Conservation (phyloP, 2,329 filamentous ascomycete species). For the Fusarium humuli region DNA sequence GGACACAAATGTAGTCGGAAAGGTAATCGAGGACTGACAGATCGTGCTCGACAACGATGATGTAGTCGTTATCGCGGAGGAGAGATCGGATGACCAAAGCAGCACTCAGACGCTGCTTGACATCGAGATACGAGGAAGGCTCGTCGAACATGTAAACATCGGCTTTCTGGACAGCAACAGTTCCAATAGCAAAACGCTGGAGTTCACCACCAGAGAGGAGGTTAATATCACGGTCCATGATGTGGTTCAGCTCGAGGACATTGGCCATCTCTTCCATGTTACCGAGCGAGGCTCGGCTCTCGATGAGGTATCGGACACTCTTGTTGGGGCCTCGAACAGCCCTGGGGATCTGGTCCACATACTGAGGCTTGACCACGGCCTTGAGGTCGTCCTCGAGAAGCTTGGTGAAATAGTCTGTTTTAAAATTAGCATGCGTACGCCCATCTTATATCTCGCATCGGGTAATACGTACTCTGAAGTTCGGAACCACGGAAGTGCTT, state of each 20-base stretch:
- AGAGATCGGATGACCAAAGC: conserved; percentile 93
- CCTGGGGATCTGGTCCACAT: conserved; percentile 97
- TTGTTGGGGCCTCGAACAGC: conserved; percentile 87
- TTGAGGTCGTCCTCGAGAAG: conserved; percentile 96
- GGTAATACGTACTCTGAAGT: conserved; percentile 79
- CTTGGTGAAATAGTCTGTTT: conserved; percentile 93
- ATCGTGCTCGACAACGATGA: conserved; percentile 99
- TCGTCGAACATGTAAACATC: conserved; percentile 99
- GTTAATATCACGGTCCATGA: conserved; percentile 90
- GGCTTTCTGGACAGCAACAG: conserved; percentile 93
- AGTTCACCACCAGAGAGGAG: conserved; percentile 96
- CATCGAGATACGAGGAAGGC: conserved; percentile 98
- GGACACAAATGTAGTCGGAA: conserved; percentile 96
- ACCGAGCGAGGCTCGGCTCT: conserved; percentile 78
- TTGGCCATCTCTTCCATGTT: conserved; percentile 87
- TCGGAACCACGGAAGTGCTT: conserved; percentile 98
- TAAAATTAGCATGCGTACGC: neutral
- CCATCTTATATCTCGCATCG: neutral
- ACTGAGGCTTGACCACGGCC: conserved; percentile 98
- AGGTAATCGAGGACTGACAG: conserved; percentile 98
- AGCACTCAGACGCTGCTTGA: conserved; percentile 96
- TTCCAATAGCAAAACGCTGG: conserved; percentile 96
- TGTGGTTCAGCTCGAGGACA: conserved; percentile 86
- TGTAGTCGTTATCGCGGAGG: conserved; percentile 88
- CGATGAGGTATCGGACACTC: conserved; percentile 81